Percentiles rank a stretch among this genome's conserved stretches.
These are phyloP conservation scores for Barnettozyma pratensis DNA, from an alignment of 805 yeast species.

Conservation along the genomic window DNA sequence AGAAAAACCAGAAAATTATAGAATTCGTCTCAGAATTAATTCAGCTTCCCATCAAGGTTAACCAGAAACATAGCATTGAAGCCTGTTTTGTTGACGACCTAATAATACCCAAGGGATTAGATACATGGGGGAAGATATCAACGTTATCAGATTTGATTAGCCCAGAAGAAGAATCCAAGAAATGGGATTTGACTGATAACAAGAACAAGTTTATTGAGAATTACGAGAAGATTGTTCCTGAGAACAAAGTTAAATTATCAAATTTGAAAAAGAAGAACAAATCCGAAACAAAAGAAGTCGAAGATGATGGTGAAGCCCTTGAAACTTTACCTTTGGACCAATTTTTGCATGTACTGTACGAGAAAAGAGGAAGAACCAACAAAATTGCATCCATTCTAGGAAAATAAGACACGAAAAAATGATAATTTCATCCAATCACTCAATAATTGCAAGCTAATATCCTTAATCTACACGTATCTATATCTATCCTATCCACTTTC, in stretches of 20 bases:
- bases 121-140: constrained; percentile 46
- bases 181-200: constrained; percentile 25
- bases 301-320: background rate
- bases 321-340: background rate
- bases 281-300: background rate
- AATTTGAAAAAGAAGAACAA: background rate
- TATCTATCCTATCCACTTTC: no score
- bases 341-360: constrained; percentile 3
- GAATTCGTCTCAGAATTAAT: constrained; percentile 8
- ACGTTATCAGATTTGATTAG: constrained; percentile 31
- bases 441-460: no score
- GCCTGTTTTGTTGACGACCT: constrained; percentile 19
- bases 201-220: constrained; percentile 15
- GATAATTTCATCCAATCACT: no score
- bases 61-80: background rate
- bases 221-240: constrained; percentile 18
- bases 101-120: constrained; percentile 45
- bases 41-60: constrained; percentile 4
- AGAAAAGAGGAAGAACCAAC: background rate
- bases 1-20: background rate
- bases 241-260: background rate
- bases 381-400: constrained; percentile 3
- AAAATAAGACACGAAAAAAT: background rate
- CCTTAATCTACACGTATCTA: no score
- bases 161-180: constrained; percentile 14